A percentile compares a stretch with the other conserved stretches of the same genome.
Evolutionary conservation across 225 moss, liverwort and hornwort species (phyloP).

Genomic region (Polytrichum formosum): DNA sequence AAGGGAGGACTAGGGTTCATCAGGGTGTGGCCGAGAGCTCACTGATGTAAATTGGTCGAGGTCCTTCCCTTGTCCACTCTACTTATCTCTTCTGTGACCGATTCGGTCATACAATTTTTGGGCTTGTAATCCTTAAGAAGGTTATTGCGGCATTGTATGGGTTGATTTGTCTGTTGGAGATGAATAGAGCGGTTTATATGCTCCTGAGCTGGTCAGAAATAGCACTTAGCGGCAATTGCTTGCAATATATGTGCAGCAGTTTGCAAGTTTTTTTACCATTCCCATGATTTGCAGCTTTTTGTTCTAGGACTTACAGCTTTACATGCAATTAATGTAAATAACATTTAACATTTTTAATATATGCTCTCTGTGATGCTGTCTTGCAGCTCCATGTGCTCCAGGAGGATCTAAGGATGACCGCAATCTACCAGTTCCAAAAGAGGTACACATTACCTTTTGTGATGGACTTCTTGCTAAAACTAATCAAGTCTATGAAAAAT

Average conservation of each 20-base stretch:
- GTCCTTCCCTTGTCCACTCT: neutral
- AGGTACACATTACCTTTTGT: slow-evolving; percentile 35
- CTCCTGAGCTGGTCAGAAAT: no score
- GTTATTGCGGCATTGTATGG: no score
- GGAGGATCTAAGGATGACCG: slow-evolving; percentile 92
- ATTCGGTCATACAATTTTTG: no score
- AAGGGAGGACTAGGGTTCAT: neutral
- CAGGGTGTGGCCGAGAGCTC: neutral
- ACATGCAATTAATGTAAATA: no score
- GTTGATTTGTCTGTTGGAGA: no score
- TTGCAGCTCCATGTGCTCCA: slow-evolving; percentile 83
- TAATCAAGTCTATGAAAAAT: neutral
- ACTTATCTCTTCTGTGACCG: neutral
- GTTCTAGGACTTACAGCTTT: no score
- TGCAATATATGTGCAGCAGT: neutral
- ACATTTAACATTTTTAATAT: neutral
- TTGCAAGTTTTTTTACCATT: neutral
- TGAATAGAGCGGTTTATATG: no score
- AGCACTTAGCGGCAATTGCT: neutral
- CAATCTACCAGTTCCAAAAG: slow-evolving; percentile 82
- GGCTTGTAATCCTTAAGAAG: no score
- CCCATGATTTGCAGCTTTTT: no score
- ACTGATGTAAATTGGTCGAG: neutral
- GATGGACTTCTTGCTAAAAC: neutral
- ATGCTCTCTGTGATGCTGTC: neutral